Percentiles rank a stretch among this genome's conserved stretches.
Evolutionary conservation across 1,284 basidiomycete species (phyloP).

Genomic region (Sparassis latifolia): DNA sequence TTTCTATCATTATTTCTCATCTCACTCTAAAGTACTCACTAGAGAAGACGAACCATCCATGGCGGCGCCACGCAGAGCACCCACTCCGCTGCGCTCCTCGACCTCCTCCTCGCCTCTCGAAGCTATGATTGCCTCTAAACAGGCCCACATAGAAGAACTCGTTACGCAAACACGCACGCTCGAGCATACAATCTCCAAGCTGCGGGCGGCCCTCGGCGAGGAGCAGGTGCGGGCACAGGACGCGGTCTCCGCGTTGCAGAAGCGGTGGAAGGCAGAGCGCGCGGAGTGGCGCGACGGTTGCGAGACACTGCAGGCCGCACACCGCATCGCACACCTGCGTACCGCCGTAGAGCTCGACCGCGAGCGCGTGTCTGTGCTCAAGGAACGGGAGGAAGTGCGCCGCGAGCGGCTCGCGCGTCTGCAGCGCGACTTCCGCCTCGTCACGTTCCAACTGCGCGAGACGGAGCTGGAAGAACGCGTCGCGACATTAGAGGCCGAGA

Average conservation of each 20-base stretch:
- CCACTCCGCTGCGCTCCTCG: conserved; percentile 14
- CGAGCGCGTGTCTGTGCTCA: conserved; percentile 41
- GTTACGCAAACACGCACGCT: conserved; percentile 56
- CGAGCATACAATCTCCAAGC: conserved; percentile 45
- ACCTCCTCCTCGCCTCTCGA: conserved; percentile 37
- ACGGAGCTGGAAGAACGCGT: conserved; percentile 43
- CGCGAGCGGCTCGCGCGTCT: conserved; percentile 48
- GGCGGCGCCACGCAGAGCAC: conserved; percentile 12
- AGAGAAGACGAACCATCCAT: neutral
- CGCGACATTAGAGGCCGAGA: conserved; percentile 27
- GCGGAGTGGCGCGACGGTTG: conserved; percentile 53
- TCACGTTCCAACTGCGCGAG: conserved; percentile 56
- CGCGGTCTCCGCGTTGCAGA: conserved; percentile 36
- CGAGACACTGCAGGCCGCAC: conserved; percentile 53
- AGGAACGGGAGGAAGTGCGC: conserved; percentile 44
- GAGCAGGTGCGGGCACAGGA: conserved; percentile 41
- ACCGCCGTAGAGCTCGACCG: conserved; percentile 45
- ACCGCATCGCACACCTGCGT: conserved; percentile 56
- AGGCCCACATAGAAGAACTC: conserved; percentile 60
- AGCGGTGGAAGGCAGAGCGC: conserved; percentile 46
- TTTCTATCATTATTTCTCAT: too few relatives aligned
- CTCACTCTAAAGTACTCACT: too few relatives aligned
- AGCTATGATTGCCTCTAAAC: conserved; percentile 47
- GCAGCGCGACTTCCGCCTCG: conserved; percentile 58
- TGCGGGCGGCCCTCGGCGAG: conserved; percentile 20